Evolutionary conservation across 2,329 filamentous ascomycete genomes (phyloP), one percentile per base, ranked within the genome.

Genomic region (Cytospora piceicola): DNA sequence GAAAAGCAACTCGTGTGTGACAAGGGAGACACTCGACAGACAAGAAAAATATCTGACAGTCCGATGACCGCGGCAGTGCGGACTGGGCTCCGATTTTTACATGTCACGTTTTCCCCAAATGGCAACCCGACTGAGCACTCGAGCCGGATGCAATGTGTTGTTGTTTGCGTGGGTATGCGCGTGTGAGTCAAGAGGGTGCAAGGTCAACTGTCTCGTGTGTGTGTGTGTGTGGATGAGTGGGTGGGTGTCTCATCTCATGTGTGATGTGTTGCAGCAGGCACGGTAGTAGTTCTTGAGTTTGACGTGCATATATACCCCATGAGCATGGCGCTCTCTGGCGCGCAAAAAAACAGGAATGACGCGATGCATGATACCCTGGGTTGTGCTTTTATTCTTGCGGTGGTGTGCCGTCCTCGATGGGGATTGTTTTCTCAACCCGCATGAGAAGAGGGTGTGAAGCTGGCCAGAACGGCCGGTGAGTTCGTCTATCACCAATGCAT

Each of bases 401-500:
- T 46, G 17, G 42, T 22, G 42, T 46, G 20, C 42, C 42, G 14
- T 46, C 42, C 46, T 24, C n/a, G 46, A 49, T 30, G 53, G 32
- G 17, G 54, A 57, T n/a, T 36, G 17, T 20, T 27, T 14, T 4
- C 15, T 6, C 49, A 29, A 27, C 29, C 36, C 34, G 54, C 24
- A 65, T 36, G 15, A 24, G 15, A 58, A 27, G 30, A 56, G 39
- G 49, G 64, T 60, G 64, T 59, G 60, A 49, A 24, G 34, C 24
- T 20, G 55, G 34, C 58, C 55, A 67, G 58, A 62, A 62, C 63
- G 51, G 59, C 58, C 63, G 56, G 49, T 61, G 32, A 55, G 24
- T 62, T 67, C 66, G 66, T 59, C 66, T 63, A 67, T 67, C 66
- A 63, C 53, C 52, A 63, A 54, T 63, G 60, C 60, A 63, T 63